These are phyloP conservation scores for Calonectria pteridis DNA, from an alignment of 2,329 filamentous ascomycete species.

Conservation along the genomic window DNA sequence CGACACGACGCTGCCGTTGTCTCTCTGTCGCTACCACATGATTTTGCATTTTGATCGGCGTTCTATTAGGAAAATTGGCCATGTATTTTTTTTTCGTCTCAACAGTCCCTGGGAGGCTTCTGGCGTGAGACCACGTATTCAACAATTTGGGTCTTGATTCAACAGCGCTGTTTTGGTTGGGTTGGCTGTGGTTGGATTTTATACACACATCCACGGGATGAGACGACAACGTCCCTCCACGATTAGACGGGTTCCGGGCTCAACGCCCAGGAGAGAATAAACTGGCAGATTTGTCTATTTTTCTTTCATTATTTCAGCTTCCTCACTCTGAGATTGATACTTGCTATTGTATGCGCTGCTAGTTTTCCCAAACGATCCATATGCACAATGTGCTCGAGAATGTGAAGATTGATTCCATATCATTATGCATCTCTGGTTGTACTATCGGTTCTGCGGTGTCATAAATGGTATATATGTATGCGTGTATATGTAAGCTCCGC, in stretches of 20 bases:
- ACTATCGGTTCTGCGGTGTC: not conserved
- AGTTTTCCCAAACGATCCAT: not conserved
- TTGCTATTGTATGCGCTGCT: not conserved
- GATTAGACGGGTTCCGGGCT: slow-evolving; percentile 46
- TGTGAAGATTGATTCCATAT: not conserved
- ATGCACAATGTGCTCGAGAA: not conserved
- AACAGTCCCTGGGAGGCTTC: slow-evolving; percentile 21
- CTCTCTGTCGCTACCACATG: not conserved
- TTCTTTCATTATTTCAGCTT: not conserved
- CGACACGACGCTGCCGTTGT: not conserved
- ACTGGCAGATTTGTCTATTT: slow-evolving; percentile 16
- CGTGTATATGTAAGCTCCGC: not conserved
- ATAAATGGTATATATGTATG: not conserved
- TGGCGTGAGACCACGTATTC: slow-evolving; percentile 46
- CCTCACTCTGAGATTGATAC: not conserved
- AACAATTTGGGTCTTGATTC: slow-evolving; percentile 46
- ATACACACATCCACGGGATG: not conserved
- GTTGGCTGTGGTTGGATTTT: slow-evolving; percentile 18
- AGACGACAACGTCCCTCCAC: slow-evolving; percentile 18
- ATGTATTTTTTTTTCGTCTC: slow-evolving; percentile 20
- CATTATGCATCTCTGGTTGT: not conserved
- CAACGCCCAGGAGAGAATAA: slow-evolving; percentile 45
- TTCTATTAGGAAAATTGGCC: slow-evolving; percentile 11
- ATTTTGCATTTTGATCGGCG: slow-evolving; percentile 16
- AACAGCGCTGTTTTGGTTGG: slow-evolving; percentile 22